Percentiles rank a stretch among this genome's conserved stretches.
phyloP scores from a whole-genome alignment of 2,329 filamentous ascomycete species.

The Sporothrix pallida region DNA sequence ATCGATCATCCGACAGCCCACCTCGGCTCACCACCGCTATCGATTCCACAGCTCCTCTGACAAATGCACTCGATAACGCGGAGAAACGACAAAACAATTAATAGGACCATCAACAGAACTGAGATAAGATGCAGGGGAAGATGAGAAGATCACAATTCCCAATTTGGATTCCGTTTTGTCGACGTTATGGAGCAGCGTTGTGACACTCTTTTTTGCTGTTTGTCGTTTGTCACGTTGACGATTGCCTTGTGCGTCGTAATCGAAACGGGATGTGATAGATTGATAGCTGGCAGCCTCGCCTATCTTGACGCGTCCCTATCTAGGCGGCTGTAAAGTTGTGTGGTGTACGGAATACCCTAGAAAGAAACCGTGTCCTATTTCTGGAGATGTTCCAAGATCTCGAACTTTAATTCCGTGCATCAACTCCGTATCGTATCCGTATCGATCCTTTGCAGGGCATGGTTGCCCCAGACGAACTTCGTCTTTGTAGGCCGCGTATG shows the following conservation, averaged over 20 bases:
- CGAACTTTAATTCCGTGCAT: neutral
- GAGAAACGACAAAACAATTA: constrained; percentile 8
- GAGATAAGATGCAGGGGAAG: neutral
- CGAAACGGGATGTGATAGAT: neutral
- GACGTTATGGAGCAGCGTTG: too few species aligned
- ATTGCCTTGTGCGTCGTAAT: too few species aligned
- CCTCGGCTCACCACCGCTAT: neutral
- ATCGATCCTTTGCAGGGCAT: constrained; percentile 2
- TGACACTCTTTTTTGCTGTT: too few species aligned
- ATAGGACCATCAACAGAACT: neutral
- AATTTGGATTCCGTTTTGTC: constrained; percentile 14
- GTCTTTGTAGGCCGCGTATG: neutral
- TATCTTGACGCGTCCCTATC: constrained; percentile 10
- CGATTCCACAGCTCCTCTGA: constrained; percentile 18
- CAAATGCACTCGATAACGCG: neutral
- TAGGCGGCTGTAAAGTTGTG: neutral
- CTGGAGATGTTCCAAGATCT: neutral
- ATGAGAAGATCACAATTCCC: neutral
- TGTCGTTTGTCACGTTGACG: neutral
- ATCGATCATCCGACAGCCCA: neutral
- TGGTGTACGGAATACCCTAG: neutral
- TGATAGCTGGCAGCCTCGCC: neutral
- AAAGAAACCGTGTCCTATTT: constrained; percentile 4
- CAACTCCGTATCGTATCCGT: neutral
- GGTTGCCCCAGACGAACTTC: constrained; percentile 15